A percentile compares a stretch with the other conserved stretches of the same genome.
phyloP scores from a whole-genome alignment of 257 asterid species.

The Nemophila menziesii region DNA sequence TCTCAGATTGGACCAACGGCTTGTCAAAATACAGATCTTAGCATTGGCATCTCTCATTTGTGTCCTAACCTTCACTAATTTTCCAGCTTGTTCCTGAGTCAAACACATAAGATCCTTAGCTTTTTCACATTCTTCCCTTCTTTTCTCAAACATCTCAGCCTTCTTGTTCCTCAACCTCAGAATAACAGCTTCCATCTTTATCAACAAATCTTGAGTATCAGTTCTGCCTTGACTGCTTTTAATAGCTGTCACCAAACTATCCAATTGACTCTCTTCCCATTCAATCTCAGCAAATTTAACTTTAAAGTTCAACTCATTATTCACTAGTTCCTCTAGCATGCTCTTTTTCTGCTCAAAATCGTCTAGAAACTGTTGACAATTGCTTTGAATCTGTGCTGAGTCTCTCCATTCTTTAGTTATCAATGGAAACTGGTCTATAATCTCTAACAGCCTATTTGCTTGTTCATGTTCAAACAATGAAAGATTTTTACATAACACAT shows the following conservation, averaged over 20 bases:
- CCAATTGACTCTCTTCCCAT: conserved; percentile 3
- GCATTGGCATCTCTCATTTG: conserved; percentile 1
- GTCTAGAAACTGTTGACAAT: conserved; percentile 4
- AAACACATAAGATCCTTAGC: conserved; percentile 4
- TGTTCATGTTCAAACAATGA: conserved; percentile 1
- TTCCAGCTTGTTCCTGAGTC: conserved; percentile 9
- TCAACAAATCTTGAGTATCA: background rate
- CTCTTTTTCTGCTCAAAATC: conserved; percentile 4
- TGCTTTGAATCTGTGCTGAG: conserved; percentile 1
- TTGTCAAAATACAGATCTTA: conserved; percentile 2
- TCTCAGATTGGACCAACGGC: conserved; percentile 3
- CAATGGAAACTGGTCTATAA: conserved; percentile 7
- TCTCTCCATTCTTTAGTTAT: conserved; percentile 9
- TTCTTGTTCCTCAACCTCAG: background rate
- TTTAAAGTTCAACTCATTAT: background rate
- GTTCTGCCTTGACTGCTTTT: background rate
- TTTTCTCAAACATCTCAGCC: conserved; percentile 3
- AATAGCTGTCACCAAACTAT: background rate
- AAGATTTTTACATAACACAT: conserved; percentile 1
- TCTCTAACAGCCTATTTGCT: conserved; percentile 4
- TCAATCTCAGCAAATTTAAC: background rate
- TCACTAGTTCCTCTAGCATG: background rate
- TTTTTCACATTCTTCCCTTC: conserved; percentile 1
- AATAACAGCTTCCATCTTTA: background rate
- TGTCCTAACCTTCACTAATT: background rate